Base-by-base conservation (phyloP, 345 rosid genomes). In the Populus nigra region DNA sequence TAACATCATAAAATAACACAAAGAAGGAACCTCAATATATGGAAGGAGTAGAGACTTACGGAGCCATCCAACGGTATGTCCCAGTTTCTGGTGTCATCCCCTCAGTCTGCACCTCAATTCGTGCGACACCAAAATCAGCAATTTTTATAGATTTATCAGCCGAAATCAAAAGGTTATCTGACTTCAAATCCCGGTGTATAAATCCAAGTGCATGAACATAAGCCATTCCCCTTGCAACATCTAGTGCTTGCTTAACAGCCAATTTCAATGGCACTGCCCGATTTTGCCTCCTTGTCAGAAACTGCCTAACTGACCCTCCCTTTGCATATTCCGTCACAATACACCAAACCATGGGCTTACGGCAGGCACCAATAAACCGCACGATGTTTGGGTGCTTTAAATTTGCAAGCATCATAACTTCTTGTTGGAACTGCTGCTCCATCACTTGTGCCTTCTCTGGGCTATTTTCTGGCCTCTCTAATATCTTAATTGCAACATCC, bases 71-170 rank as follows among this genome's bases (percentile, higher is more conserved):
- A 8, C 84, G 84, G 57, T 81, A 77, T 62, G 84, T 81, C 62
- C 84, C 84, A 16, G 84, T 81, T 71, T 77, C 84, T 18, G 84
- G 84, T 27, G 84, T 81, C 84, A 81, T 81, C 16, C 84, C 84
- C 67, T 81, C 84, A n/a, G 84, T 73, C 80, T 81, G 84, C 84
- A 81, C 84, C 71, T 81, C 84, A 77, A 81, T 81, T 17, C 84
- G 67, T 1, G 84, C 84, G 15, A 81, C 84, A 12, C 84, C 84
- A 68, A 81, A 81, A 81, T 77, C 84, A 43, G 81, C 84, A 18
- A 81, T 81, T 49, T 81, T 81, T 68, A 81, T 81, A 22, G 80
- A 81, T 69, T 77, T 77, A 47, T 81, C 84, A 8, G 61, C 71
- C 3, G 69, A 77, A 68, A 81, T 81, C 77, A 81, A 39, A 68